Base-by-base conservation (phyloP, 225 moss, liverwort and hornwort species). In the Rhytidiadelphus loreus region DNA sequence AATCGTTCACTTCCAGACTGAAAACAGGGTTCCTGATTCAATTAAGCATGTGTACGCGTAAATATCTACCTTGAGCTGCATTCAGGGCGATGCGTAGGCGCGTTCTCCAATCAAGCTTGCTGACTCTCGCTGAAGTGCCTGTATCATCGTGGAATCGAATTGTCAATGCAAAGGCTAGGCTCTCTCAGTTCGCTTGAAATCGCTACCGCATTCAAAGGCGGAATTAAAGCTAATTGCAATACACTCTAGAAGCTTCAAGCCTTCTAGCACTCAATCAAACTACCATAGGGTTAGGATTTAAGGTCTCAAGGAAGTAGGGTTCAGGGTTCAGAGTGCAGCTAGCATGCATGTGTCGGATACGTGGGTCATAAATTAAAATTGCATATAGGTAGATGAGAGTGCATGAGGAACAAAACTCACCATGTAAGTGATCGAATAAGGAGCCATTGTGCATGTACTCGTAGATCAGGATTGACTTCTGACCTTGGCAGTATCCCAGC, bases 1-100 rank as follows among this genome's bases (percentile, higher is more conserved):
- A 59, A 80, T 32, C 44, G 29, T 21, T 16, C 62, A 15, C 62
- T 62, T 14, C 39, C 69, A 56, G 24, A 50, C 25, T 9, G 2
- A 2, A 13, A n/a, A 66, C 14, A 70, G 15, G 81, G 15, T 57
- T 70, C 24, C 20, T 37, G 30, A 52, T 66, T 65, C 39, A 11
- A 30, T 13, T 13, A 53, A 39, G 16, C 19, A 14, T 50, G 48
- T 13, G 43, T 18, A n/a, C n/a, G n/a, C n/a, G n/a, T 80, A 35
- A 13, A 56, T 16, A n/a, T n/a, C 37, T 89, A 95, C 95, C 96
- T 95, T 95, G 94, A 25, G 96, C 91, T 83, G 96, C 92, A 85
- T 95, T 91, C 52, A 95, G 55, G 83, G 87, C 92, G 37, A 95
- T 90, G 43, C 66, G 77, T 35, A 95, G 92, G 83, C 96, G 92